Base-by-base conservation (phyloP, 495 filamentous ascomycete genomes). In the Aspergillus campestris region DNA sequence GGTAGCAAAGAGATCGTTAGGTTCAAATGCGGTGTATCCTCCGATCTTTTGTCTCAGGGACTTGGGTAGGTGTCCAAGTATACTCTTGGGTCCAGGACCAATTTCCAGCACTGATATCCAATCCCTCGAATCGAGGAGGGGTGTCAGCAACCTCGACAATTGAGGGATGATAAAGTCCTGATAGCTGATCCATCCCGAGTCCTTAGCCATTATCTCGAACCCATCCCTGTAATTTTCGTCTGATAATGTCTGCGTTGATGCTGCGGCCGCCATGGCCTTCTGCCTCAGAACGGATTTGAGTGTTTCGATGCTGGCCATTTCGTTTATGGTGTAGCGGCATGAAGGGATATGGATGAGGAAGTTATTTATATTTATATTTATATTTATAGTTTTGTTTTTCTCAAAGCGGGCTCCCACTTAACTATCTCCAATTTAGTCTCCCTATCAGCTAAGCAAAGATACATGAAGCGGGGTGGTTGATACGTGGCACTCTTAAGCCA, bases 121-220 rank as follows among this genome's bases (percentile, higher is more conserved):
- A 46, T 30, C 45, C 44, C 69, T 71, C 32, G 74, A 69, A 44
- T 64, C 61, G 59, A 74, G 64, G 51, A 80, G 66, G 38, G 69
- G 55, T 6, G 54, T 40, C 34, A 83, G 49, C n/a, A 77, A 55
- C 44, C 65, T 57, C 46, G 61, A 66, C 18, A 83, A 62, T 37
- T 77, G 72, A 54, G 78, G 76, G 46, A 78, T 69, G 49, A 82
- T 75, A 57, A 80, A 82, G 48, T 75, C 64, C 60, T 71, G 54
- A 61, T 81, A 79, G 1, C 58, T 71, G n/a, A n/a, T n/a, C n/a
- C n/a, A n/a, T n/a, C n/a, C 72, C 55, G 64, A 49, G 51, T 62
- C 70, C 24, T 44, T 59, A 41, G 61, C 4, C 9, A 81, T 59
- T 53, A 69, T 70, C 31, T 77, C 64, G 49, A 79, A 79, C 41